Conservation (phyloP, 2,329 filamentous ascomycete species). For the Aspergillus japonicus region DNA sequence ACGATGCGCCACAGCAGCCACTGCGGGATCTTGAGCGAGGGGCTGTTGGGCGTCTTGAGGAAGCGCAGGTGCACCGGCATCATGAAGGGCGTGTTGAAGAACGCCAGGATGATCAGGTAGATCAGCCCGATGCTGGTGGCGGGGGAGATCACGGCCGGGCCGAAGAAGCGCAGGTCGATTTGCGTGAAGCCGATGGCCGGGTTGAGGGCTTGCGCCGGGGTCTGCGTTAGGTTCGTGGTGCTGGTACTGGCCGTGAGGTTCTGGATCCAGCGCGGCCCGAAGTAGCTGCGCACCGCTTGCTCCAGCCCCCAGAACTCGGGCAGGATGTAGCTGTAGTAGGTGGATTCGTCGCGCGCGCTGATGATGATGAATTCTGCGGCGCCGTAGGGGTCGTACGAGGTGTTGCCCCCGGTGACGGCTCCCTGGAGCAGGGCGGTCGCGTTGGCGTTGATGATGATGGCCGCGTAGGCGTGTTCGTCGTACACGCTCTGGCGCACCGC, state of each 20-base stretch:
- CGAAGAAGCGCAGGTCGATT: constrained; percentile 61
- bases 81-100: constrained; percentile 66
- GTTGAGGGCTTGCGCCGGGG: constrained; percentile 53
- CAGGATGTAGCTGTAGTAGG: constrained; percentile 53
- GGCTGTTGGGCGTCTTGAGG: constrained; percentile 51
- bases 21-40: constrained; percentile 58
- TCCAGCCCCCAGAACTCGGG: constrained; percentile 53
- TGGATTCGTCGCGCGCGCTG: constrained; percentile 57
- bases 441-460: constrained; percentile 62
- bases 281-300: constrained; percentile 47
- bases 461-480: constrained; percentile 59
- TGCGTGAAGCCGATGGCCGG: constrained; percentile 57
- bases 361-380: constrained; percentile 58
- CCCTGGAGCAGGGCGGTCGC: constrained; percentile 58
- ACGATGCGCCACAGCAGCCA: constrained; percentile 59
- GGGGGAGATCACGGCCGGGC: constrained; percentile 54
- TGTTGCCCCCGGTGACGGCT: constrained; percentile 56
- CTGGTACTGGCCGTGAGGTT: constrained; percentile 30
- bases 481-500: constrained; percentile 60
- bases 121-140: constrained; percentile 63
- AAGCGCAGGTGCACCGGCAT: constrained; percentile 63
- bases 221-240: constrained; percentile 44
- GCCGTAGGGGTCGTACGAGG: constrained; percentile 60
- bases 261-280: constrained; percentile 46
- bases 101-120: constrained; percentile 66